These are phyloP conservation scores for Exophiala aquamarina DNA, from an alignment of 2,329 filamentous ascomycete genomes.

Conservation along the genomic window DNA sequence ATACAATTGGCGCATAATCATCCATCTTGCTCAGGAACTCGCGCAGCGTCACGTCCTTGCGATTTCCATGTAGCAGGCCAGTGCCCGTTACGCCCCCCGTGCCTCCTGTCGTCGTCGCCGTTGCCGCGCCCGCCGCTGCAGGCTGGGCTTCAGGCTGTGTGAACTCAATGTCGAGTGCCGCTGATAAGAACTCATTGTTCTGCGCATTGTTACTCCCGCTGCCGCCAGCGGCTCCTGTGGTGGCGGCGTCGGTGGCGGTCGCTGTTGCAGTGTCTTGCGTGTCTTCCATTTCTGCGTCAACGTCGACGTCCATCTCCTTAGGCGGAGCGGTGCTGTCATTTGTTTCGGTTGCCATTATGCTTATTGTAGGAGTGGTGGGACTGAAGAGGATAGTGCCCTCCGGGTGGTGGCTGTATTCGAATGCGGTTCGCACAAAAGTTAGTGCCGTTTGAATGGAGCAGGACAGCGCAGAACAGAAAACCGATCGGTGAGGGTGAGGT, in stretches of 20 bases:
- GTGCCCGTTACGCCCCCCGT: slow-evolving; percentile 4
- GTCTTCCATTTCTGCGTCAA: slow-evolving; percentile 33
- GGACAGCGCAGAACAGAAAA: too few species aligned
- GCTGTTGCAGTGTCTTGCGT: slow-evolving; percentile 28
- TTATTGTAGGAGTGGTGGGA: too few species aligned
- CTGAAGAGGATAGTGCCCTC: too few species aligned
- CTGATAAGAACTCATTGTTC: slow-evolving; percentile 13
- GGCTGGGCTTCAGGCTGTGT: slow-evolving; percentile 20
- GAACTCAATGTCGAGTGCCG: slow-evolving; percentile 20
- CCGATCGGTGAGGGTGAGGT: too few species aligned
- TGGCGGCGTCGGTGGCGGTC: slow-evolving; percentile 23
- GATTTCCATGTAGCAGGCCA: slow-evolving; percentile 57
- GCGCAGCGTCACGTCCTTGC: slow-evolving; percentile 88
- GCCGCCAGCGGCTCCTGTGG: slow-evolving; percentile 2
- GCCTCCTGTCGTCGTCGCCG: too few species aligned
- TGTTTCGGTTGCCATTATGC: too few species aligned
- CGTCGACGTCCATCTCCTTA: slow-evolving; percentile 20
- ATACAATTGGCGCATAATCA: slow-evolving; percentile 93
- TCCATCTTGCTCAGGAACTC: slow-evolving; percentile 97
- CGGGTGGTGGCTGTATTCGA: too few species aligned
- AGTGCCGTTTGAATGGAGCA: too few species aligned
- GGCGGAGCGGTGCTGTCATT: neutral
- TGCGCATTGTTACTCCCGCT: slow-evolving; percentile 1
- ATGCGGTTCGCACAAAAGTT: too few species aligned
- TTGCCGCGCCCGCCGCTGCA: slow-evolving; percentile 4